Conservation (phyloP, 805 yeast species). For the Pichia exigua region DNA sequence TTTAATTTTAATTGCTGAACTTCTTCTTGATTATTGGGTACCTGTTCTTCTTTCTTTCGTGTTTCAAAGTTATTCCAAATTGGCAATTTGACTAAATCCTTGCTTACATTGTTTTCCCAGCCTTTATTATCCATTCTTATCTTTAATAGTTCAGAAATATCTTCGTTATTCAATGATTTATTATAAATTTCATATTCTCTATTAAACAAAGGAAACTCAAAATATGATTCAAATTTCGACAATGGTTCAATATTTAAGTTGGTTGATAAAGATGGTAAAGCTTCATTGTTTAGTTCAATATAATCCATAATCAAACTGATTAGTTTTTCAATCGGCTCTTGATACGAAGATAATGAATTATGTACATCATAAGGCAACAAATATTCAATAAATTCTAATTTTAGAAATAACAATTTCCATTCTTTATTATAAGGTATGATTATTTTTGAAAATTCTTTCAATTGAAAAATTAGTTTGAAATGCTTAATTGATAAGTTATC, state of each 20-base stretch:
- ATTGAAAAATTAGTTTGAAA: not conserved
- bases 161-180: not conserved
- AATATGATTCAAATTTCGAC: not conserved
- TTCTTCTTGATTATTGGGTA: not conserved
- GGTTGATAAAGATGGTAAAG: not conserved
- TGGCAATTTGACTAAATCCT: not conserved
- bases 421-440: not conserved
- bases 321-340: not conserved
- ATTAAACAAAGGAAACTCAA: conserved; percentile 5
- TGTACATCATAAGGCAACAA: not conserved
- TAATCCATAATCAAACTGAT: not conserved
- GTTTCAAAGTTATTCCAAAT: not conserved
- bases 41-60: not conserved
- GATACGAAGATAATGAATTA: not conserved
- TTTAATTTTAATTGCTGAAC: not conserved
- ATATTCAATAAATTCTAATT: not conserved
- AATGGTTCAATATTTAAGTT: conserved; percentile 20
- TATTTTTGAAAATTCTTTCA: not conserved
- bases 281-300: not conserved
- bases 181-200: conserved; percentile 5
- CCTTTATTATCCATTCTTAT: not conserved
- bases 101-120: not conserved
- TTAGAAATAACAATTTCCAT: not conserved
- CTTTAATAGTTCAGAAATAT: not conserved
- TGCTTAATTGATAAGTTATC: not conserved